Percentiles rank a stretch among this genome's conserved stretches.
These are phyloP conservation scores for Phyllostachys edulis DNA, from an alignment of 176 grass and related monocot species.

Conservation along the genomic window DNA sequence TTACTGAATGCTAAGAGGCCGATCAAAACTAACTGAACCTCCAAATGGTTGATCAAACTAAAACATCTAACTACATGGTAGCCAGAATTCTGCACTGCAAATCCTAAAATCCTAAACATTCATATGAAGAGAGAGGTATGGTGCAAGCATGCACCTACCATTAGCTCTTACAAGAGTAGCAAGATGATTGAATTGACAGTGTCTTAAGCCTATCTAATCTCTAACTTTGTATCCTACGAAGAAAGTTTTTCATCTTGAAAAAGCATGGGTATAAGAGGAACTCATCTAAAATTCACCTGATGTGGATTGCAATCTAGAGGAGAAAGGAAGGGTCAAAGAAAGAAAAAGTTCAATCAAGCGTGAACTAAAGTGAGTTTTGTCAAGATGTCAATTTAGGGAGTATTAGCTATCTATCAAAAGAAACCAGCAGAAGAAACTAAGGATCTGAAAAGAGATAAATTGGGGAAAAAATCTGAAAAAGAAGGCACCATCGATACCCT, in stretches of 20 bases:
- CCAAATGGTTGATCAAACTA: conserved; percentile 1
- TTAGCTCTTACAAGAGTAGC: background rate
- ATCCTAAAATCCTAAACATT: conserved; percentile 10
- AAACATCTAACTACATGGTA: conserved; percentile 28
- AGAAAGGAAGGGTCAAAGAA: too few species aligned
- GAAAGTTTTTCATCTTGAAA: background rate
- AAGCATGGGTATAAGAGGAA: background rate
- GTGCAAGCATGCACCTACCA: background rate
- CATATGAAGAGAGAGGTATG: conserved; percentile 10
- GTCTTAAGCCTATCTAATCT: background rate
- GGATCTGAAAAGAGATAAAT: background rate
- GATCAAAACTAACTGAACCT: background rate
- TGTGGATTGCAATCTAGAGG: background rate
- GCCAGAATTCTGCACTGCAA: background rate
- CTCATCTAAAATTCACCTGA: background rate
- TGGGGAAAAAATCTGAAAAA: background rate
- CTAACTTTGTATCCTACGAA: background rate
- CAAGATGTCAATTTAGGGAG: background rate
- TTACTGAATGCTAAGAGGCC: background rate
- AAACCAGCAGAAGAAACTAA: background rate
- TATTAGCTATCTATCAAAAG: background rate
- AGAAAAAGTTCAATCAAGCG: background rate
- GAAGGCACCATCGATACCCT: background rate
- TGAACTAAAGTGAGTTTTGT: background rate
- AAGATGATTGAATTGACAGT: background rate